These are phyloP conservation scores for Erodium maritimum DNA, from an alignment of 345 rosid genomes.

Conservation along the genomic window DNA sequence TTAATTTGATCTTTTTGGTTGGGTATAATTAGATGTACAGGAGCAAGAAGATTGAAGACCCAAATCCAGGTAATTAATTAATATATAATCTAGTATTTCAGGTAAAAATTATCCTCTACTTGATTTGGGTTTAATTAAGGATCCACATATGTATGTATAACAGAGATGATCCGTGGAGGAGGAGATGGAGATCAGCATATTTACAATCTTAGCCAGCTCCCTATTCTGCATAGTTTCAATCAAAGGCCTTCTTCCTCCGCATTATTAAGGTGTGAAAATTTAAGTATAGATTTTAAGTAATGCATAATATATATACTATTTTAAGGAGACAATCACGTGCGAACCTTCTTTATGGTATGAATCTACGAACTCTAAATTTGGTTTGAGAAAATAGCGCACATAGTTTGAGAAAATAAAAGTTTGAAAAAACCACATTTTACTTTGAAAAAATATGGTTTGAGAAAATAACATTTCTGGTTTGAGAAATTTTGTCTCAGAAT, in stretches of 20 bases:
- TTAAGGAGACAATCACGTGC: too few relatives aligned
- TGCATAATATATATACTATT: not conserved
- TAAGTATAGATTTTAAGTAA: not conserved
- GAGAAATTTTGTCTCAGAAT: too few relatives aligned
- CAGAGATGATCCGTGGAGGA: constrained; percentile 39
- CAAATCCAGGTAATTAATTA: constrained; percentile 33
- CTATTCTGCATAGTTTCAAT: constrained; percentile 47
- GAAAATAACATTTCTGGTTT: too few relatives aligned
- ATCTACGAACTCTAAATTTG: too few relatives aligned
- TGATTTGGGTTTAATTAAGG: too few relatives aligned
- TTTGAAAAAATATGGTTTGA: too few relatives aligned
- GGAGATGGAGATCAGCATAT: constrained; percentile 34
- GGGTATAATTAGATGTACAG: constrained; percentile 44
- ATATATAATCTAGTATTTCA: too few relatives aligned
- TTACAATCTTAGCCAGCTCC: constrained; percentile 49
- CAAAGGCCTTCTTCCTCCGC: constrained; percentile 36
- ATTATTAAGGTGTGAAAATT: constrained; percentile 14
- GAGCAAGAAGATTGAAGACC: constrained; percentile 52
- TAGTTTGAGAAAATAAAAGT: too few relatives aligned
- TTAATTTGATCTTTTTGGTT: not conserved
- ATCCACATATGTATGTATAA: too few relatives aligned
- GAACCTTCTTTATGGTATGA: too few relatives aligned
- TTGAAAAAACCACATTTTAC: too few relatives aligned
- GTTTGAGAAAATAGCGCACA: too few relatives aligned
- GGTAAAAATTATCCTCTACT: not conserved